These are phyloP conservation scores for Begonia masoniana DNA, from an alignment of 306 rosid species.

Conservation along the genomic window DNA sequence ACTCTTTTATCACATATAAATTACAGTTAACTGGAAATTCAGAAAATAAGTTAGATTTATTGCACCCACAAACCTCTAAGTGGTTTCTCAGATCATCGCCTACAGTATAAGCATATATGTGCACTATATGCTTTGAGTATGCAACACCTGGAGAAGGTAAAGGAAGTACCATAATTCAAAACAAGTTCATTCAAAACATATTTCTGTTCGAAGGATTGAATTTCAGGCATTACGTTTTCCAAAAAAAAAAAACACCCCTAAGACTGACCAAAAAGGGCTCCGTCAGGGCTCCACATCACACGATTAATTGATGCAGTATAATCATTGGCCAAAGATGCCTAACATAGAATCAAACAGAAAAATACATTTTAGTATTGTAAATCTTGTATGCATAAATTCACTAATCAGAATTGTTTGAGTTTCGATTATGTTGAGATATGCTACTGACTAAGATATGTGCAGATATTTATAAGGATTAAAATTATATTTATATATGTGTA, in stretches of 20 bases:
- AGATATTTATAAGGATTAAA: no score
- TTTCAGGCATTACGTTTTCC: constrained; percentile 3
- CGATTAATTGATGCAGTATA: constrained; percentile 76
- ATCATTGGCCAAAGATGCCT: constrained; percentile 74
- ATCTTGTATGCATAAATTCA: constrained; percentile 5
- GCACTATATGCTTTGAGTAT: constrained; percentile 91
- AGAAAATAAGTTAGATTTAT: constrained; percentile 10
- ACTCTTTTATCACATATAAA: no score
- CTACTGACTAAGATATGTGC: no score
- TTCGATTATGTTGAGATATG: no score
- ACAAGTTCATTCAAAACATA: constrained; percentile 2
- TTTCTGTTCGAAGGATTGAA: constrained; percentile 6
- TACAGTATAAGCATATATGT: constrained; percentile 79
- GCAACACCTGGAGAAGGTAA: constrained; percentile 72
- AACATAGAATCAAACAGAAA: constrained; percentile 14
- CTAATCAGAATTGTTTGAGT: no score
- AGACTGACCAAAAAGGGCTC: constrained; percentile 66
- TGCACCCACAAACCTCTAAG: constrained; percentile 63
- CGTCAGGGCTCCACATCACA: constrained; percentile 97
- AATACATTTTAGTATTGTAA: constrained; percentile 2
- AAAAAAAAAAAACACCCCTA: constrained; percentile 2
- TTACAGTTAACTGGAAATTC: background rate
- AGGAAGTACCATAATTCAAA: constrained; percentile 10
- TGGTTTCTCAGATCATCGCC: constrained; percentile 80
- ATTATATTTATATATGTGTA: no score